Evolutionary conservation across 2,329 filamentous ascomycete species (phyloP).

Genomic region (Hymenoscyphus occultus): DNA sequence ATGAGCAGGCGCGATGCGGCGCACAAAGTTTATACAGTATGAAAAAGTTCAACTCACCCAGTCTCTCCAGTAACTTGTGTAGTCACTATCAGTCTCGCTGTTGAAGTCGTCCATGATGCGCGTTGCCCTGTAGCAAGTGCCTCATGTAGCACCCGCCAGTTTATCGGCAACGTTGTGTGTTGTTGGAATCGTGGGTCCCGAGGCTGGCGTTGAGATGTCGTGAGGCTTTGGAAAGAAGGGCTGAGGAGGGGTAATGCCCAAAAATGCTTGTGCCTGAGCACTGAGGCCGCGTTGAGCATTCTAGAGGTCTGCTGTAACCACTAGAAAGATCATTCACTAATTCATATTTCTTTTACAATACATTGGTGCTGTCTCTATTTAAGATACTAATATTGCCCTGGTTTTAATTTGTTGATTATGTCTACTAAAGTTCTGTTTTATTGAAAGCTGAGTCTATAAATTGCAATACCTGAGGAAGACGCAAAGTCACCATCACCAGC

Average conservation of each 20-base stretch:
- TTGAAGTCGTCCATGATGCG: slow-evolving; percentile 88
- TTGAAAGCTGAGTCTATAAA: too few relatives aligned
- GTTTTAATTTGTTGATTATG: background rate
- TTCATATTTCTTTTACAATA: background rate
- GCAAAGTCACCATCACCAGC: too few relatives aligned
- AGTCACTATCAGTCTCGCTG: slow-evolving; percentile 97
- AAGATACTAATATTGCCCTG: background rate
- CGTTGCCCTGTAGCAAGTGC: slow-evolving; percentile 31
- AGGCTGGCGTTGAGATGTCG: slow-evolving; percentile 18
- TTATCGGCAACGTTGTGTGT: slow-evolving; percentile 23
- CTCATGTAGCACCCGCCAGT: slow-evolving; percentile 32
- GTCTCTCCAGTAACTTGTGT: slow-evolving; percentile 98
- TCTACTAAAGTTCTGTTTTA: too few relatives aligned
- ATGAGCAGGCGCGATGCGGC: slow-evolving; percentile 17
- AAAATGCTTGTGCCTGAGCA: background rate
- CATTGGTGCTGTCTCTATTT: background rate
- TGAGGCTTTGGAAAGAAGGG: slow-evolving; percentile 17
- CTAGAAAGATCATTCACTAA: background rate
- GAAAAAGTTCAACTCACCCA: slow-evolving; percentile 68
- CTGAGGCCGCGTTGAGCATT: background rate
- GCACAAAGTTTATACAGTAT: slow-evolving; percentile 17
- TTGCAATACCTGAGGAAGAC: too few relatives aligned
- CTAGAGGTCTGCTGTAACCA: background rate
- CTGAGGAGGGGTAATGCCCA: slow-evolving; percentile 10
- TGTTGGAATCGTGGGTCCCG: slow-evolving; percentile 14